phyloP scores from a whole-genome alignment of 2,329 filamentous ascomycete species.

The Trichoderma sp. region DNA sequence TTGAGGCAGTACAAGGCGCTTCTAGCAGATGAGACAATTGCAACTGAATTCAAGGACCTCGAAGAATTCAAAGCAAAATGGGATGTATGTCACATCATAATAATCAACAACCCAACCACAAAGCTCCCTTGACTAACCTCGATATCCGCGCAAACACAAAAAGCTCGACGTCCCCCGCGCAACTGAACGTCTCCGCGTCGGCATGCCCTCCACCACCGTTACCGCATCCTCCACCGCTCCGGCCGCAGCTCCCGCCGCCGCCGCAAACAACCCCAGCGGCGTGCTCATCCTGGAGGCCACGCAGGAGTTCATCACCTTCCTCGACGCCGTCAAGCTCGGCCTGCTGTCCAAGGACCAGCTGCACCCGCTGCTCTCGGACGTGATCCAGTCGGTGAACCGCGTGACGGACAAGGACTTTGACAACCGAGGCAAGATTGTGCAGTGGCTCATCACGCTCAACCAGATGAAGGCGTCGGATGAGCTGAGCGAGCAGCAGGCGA shows the following conservation, averaged over 20 bases:
- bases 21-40: slow-evolving; percentile 85
- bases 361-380: slow-evolving; percentile 91
- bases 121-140: background rate
- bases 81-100: slow-evolving; percentile 63
- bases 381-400: slow-evolving; percentile 96
- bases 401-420: slow-evolving; percentile 96
- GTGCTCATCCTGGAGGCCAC: slow-evolving; percentile 84
- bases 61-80: slow-evolving; percentile 91
- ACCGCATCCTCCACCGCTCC: slow-evolving; percentile 54
- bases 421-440: slow-evolving; percentile 92
- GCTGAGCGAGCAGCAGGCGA: slow-evolving; percentile 79
- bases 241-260: slow-evolving; percentile 46
- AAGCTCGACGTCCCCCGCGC: slow-evolving; percentile 93
- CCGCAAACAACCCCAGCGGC: slow-evolving; percentile 55
- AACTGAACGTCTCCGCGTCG: slow-evolving; percentile 87
- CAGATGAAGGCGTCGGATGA: slow-evolving; percentile 97
- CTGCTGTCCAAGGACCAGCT: slow-evolving; percentile 92
- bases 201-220: slow-evolving; percentile 82
- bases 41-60: slow-evolving; percentile 80
- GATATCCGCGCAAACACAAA: background rate
- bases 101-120: background rate
- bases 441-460: slow-evolving; percentile 96
- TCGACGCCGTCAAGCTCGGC: slow-evolving; percentile 90
- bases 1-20: slow-evolving; percentile 97
- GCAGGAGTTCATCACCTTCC: slow-evolving; percentile 97